Conservation (phyloP, 1,284 basidiomycete genomes). For the Malassezia yamatoensis region DNA sequence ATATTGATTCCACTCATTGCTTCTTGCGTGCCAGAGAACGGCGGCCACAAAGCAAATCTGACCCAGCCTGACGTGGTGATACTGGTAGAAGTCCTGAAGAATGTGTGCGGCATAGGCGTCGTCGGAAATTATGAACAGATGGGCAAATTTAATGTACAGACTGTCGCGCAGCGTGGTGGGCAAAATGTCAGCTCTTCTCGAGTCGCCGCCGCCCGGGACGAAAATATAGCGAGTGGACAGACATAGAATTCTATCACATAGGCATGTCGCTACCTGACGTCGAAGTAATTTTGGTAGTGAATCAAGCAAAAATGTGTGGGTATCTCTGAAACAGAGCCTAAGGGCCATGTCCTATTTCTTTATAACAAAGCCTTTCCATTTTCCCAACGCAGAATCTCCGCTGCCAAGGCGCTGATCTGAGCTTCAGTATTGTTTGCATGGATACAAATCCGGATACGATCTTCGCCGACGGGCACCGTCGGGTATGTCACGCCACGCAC, state of each 20-base stretch:
- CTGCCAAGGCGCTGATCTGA: constrained; percentile 55
- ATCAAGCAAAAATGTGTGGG: too few relatives aligned
- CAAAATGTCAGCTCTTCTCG: background rate
- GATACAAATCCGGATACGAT: constrained; percentile 72
- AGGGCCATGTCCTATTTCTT: too few relatives aligned
- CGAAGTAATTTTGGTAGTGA: too few relatives aligned
- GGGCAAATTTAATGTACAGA: constrained; percentile 31
- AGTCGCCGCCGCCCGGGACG: background rate
- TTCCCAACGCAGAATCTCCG: background rate
- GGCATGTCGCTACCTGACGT: too few relatives aligned
- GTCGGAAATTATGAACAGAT: constrained; percentile 23
- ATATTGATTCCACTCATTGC: constrained; percentile 29
- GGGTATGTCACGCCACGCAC: constrained; percentile 63
- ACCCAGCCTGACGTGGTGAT: constrained; percentile 27
- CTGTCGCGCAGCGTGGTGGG: constrained; percentile 16
- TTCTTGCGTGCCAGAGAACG: constrained; percentile 20
- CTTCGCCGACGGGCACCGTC: constrained; percentile 69
- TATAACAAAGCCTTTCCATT: background rate
- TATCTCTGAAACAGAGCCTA: too few relatives aligned
- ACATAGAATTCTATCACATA: too few relatives aligned
- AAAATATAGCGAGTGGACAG: too few relatives aligned
- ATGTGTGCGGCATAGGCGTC: constrained; percentile 30
- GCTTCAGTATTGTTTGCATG: constrained; percentile 62
- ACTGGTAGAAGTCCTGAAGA: constrained; percentile 33
- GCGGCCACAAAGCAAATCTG: constrained; percentile 26